Conservation (phyloP, 2,329 filamentous ascomycete species). For the Parastagonospora nodorum region DNA sequence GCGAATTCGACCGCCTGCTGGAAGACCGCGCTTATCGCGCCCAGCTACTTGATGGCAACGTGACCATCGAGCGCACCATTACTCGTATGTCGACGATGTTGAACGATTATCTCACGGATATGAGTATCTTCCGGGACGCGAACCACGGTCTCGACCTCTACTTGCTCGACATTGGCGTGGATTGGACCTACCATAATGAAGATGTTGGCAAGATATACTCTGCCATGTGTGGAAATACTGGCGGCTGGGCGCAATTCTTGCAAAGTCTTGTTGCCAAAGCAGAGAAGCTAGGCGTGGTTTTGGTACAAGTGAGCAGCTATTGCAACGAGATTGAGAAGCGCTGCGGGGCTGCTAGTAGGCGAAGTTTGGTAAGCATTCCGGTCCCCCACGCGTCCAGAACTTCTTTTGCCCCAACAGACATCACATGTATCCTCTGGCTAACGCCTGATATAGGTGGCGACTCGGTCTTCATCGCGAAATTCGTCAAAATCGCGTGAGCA, state of each 20-base stretch:
- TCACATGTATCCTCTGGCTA: background rate
- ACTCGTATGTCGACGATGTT: constrained; percentile 77
- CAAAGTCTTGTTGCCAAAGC: constrained; percentile 75
- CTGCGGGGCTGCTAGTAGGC: constrained; percentile 80
- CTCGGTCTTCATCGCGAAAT: constrained; percentile 45
- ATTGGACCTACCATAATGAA: constrained; percentile 61
- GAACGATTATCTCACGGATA: constrained; percentile 77
- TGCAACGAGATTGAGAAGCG: constrained; percentile 85
- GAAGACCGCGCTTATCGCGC: constrained; percentile 81
- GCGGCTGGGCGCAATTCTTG: constrained; percentile 86
- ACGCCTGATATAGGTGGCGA: constrained; percentile 35
- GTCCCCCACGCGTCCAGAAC: background rate
- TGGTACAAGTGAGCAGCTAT: constrained; percentile 75
- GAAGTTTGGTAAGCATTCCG: constrained; percentile 66
- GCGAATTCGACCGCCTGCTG: constrained; percentile 85
- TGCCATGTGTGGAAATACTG: constrained; percentile 90
- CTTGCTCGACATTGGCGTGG: constrained; percentile 67
- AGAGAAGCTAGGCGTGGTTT: constrained; percentile 68
- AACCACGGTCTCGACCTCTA: constrained; percentile 79
- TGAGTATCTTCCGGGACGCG: constrained; percentile 76
- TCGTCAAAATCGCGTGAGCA: constrained; percentile 44
- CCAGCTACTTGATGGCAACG: constrained; percentile 84
- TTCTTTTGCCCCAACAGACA: constrained; percentile 4
- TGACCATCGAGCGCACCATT: constrained; percentile 88
- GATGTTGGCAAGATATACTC: constrained; percentile 76